Base-by-base conservation (phyloP, 768 basidiomycete species). In the Dendrothele bispora region DNA sequence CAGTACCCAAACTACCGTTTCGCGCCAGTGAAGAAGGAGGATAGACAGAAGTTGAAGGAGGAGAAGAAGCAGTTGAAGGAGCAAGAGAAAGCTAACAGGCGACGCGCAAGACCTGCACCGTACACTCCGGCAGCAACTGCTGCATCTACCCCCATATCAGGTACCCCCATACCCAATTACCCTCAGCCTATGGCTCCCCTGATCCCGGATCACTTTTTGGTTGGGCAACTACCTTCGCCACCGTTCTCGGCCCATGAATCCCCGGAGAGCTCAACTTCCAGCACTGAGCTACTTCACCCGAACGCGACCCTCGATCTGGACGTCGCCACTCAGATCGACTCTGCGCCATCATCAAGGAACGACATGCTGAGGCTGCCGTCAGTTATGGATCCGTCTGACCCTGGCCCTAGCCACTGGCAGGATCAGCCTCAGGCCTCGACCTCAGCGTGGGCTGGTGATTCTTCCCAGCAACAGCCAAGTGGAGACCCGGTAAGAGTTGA, bases 1-100 rank as follows among this genome's bases (percentile, higher is more conserved):
- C 56, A 62, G 53, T 83, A 81, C 54, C 84, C 84, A 1, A 65
- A 68, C 21, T 86, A 86, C 56, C 74, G 76, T 17, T 86, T 78
- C 49, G 66, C 68, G 41, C 84, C 84, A 0, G 67, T 71, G 60
- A 83, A 73, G 60, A 79, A 73, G 57, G 78, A 78, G 39, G 69
- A 74, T 38, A 80, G 75, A 54, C 66, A 65, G 32, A 69, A 71
- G 14, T 45, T 70, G 4, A 64, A 66, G 21, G 72, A 69, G 43
- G 66, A 69, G 27, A 68, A 68, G 49, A 75, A 69, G 46, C 60
- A 65, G 52, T 67, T 69, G 43, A 72, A 69, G 39, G 73, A 75
- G 43, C 63, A 64, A 24, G 60, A 56, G 25, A 61, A 64, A 6
- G 60, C 52, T 18, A 50, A 60, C 29, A 54, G 49, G 52, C 60